phyloP scores from a whole-genome alignment of 2,329 filamentous ascomycete genomes.

The Rasamsonia emersonii region DNA sequence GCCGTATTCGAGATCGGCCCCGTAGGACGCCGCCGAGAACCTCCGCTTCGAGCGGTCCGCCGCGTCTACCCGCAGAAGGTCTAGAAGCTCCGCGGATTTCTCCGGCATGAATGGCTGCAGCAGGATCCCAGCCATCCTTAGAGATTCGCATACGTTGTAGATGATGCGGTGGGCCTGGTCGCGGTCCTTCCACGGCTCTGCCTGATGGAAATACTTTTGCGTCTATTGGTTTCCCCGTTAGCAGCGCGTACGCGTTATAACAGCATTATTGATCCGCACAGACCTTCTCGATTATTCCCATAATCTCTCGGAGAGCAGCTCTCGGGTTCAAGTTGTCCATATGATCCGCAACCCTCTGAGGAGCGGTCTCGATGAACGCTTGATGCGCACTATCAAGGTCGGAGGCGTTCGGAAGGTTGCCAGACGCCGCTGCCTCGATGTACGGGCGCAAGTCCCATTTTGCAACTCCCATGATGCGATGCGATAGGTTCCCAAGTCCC shows the following conservation, averaged over 20 bases:
- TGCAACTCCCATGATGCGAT: constrained; percentile 59
- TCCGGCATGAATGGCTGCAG: constrained; percentile 85
- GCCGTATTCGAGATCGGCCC: constrained; percentile 65
- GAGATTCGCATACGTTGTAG: constrained; percentile 63
- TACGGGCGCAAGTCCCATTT: constrained; percentile 59
- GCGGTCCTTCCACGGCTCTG: constrained; percentile 58
- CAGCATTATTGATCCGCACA: constrained; percentile 14
- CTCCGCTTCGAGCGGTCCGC: constrained; percentile 45
- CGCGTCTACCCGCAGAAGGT: constrained; percentile 63
- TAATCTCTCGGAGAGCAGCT: constrained; percentile 56
- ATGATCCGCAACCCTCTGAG: constrained; percentile 36
- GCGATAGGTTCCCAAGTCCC: constrained; percentile 71
- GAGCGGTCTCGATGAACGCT: constrained; percentile 32
- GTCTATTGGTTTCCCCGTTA: constrained; percentile 44
- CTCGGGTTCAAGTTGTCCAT: constrained; percentile 60
- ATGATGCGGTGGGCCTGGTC: constrained; percentile 51
- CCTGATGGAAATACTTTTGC: constrained; percentile 57
- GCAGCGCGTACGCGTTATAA: too few species aligned
- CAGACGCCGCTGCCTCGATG: constrained; percentile 36
- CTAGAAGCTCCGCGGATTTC: constrained; percentile 64
- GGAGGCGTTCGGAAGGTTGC: constrained; percentile 19
- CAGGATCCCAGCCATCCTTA: constrained; percentile 74
- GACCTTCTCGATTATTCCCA: constrained; percentile 55
- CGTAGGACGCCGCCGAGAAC: constrained; percentile 53
- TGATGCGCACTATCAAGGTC: constrained; percentile 29